Conservation (phyloP, 257 asterid species). For the Ocimum tenuiflorum region DNA sequence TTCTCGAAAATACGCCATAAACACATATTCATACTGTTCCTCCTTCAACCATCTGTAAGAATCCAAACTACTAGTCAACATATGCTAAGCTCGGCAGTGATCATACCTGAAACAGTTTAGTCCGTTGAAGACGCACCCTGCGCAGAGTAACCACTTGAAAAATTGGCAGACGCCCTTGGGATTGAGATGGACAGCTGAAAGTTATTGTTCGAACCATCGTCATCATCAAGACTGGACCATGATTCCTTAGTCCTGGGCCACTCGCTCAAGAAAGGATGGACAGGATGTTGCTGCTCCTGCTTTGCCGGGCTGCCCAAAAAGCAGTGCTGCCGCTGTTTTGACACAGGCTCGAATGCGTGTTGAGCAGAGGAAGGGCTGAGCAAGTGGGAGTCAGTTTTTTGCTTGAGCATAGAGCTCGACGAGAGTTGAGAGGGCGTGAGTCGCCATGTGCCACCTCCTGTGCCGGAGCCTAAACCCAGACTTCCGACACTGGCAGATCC, state of each 20-base stretch:
- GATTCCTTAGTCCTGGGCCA: constrained; percentile 79
- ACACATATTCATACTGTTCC: too few relatives aligned
- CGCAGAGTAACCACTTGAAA: too few relatives aligned
- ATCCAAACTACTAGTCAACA: too few relatives aligned
- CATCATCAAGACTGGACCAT: constrained; percentile 68
- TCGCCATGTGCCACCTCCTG: constrained; percentile 51
- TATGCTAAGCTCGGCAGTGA: too few relatives aligned
- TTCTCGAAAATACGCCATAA: too few relatives aligned
- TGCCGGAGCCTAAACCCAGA: constrained; percentile 46
- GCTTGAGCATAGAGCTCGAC: constrained; percentile 42
- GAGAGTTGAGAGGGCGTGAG: constrained; percentile 60
- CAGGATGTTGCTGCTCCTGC: constrained; percentile 67
- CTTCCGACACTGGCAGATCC: constrained; percentile 44
- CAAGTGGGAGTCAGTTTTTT: constrained; percentile 42
- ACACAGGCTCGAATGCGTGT: constrained; percentile 32
- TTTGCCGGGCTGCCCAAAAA: constrained; percentile 47
- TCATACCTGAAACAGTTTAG: too few relatives aligned
- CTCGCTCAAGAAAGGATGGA: constrained; percentile 82
- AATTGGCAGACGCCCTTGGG: too few relatives aligned
- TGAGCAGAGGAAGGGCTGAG: constrained; percentile 38
- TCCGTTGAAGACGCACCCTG: too few relatives aligned
- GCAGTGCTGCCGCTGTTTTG: constrained; percentile 63
- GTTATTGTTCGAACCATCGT: constrained; percentile 48
- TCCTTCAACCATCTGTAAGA: too few relatives aligned
- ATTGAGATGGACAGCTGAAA: not conserved